phyloP scores from a whole-genome alignment of 2,329 filamentous ascomycete species.

The Penicillium sp. region DNA sequence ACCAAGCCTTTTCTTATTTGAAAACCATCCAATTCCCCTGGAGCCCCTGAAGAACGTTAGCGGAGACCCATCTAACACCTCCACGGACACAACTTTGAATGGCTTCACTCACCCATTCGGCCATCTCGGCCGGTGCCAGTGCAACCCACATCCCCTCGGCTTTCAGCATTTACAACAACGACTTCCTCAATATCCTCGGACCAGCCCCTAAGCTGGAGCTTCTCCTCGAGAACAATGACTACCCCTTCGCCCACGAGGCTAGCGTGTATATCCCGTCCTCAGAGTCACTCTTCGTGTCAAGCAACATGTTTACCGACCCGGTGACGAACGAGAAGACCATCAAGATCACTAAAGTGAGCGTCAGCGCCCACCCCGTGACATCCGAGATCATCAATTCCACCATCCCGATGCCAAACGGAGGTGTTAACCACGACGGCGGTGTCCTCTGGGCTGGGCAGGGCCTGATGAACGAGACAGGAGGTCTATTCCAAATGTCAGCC shows the following conservation, averaged over 20 bases:
- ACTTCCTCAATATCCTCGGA: conserved; percentile 38
- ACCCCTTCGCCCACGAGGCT: conserved; percentile 58
- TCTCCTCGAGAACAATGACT: conserved; percentile 42
- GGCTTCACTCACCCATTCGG: conserved; percentile 3
- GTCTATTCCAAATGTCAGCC: conserved; percentile 28
- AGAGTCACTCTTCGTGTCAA: conserved; percentile 45
- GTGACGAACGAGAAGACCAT: conserved; percentile 23
- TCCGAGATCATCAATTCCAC: conserved; percentile 43
- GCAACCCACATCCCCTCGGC: background rate
- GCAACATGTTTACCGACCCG: conserved; percentile 37
- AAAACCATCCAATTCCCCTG: background rate
- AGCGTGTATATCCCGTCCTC: conserved; percentile 42
- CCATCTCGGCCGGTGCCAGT: background rate
- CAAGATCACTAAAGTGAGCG: conserved; percentile 23
- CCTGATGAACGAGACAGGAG: conserved; percentile 20
- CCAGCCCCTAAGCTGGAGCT: conserved; percentile 41
- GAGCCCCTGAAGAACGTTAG: conserved; percentile 3
- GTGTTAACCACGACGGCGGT: conserved; percentile 50
- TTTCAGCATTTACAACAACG: conserved; percentile 4
- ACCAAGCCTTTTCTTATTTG: background rate
- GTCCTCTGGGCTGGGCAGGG: conserved; percentile 53
- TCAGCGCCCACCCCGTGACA: conserved; percentile 14
- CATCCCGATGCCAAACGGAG: conserved; percentile 55
- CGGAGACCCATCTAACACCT: background rate
- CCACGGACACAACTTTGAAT: background rate